These are phyloP conservation scores for Podaxis carcinomalis DNA, from an alignment of 768 basidiomycete species.

Conservation along the genomic window DNA sequence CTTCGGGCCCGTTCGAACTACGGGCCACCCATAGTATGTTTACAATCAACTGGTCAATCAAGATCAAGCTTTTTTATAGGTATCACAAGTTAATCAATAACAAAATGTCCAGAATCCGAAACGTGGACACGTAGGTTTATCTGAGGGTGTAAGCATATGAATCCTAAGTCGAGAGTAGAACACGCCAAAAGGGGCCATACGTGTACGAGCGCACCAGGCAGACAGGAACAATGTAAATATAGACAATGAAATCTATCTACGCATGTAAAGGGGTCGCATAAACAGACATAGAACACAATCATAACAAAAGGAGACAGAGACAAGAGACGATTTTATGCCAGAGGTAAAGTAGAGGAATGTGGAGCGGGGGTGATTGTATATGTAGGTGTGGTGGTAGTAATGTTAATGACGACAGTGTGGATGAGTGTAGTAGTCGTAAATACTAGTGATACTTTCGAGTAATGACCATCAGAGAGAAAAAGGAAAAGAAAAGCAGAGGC, in stretches of 20 bases:
- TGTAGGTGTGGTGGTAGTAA: neutral
- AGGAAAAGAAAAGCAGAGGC: constrained; percentile 11
- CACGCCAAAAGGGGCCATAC: too few species aligned
- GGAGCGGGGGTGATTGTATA: constrained; percentile 4
- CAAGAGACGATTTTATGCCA: neutral
- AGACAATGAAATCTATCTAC: constrained; percentile 2
- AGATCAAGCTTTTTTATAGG: neutral
- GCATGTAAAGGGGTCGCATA: neutral
- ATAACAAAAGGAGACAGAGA: constrained; percentile 7
- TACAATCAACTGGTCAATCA: neutral
- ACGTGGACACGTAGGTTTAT: neutral
- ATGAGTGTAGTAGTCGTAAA: neutral
- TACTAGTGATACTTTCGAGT: constrained; percentile 3
- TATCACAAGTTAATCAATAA: neutral
- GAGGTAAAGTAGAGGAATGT: neutral
- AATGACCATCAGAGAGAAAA: constrained; percentile 15
- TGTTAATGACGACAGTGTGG: neutral
- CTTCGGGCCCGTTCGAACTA: too few species aligned
- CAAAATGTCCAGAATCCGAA: neutral
- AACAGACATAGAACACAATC: constrained; percentile 2
- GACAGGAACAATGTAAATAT: constrained; percentile 14
- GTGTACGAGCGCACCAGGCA: neutral
- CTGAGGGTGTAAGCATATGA: neutral
- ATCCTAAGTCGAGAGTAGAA: too few species aligned
- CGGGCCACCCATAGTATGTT: neutral